Evolutionary conservation across 371 early-diverging fungal species (phyloP).

Genomic region (Syncephalastrum contaminatum): DNA sequence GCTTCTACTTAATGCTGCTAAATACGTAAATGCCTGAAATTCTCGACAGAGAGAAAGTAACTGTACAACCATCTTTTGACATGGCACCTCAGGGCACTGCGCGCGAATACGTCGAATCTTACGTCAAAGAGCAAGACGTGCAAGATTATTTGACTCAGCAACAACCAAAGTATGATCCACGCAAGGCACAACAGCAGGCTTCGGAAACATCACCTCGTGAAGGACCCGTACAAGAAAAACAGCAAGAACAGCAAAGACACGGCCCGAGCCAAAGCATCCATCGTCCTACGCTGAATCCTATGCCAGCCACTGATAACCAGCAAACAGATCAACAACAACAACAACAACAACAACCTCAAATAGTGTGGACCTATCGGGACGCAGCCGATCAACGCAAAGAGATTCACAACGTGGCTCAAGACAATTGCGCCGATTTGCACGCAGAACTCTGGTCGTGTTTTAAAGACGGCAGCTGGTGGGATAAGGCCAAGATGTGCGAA

Average conservation of each 20-base stretch:
- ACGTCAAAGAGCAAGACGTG: slow-evolving; percentile 27
- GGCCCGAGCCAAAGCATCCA: slow-evolving; percentile 14
- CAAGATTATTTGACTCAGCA: slow-evolving; percentile 30
- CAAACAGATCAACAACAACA: not conserved
- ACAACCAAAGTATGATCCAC: slow-evolving; percentile 44
- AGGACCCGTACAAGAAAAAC: slow-evolving; percentile 12
- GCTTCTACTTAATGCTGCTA: no score
- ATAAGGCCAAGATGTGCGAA: slow-evolving; percentile 63
- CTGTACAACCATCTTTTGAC: not conserved
- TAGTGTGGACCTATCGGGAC: slow-evolving; percentile 29
- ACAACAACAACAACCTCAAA: slow-evolving; percentile 13
- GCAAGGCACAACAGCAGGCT: slow-evolving; percentile 19
- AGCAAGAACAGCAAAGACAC: slow-evolving; percentile 20
- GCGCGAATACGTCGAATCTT: slow-evolving; percentile 44
- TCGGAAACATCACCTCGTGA: slow-evolving; percentile 6
- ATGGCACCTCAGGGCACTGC: slow-evolving; percentile 28
- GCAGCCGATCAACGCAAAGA: slow-evolving; percentile 47
- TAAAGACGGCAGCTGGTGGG: slow-evolving; percentile 63
- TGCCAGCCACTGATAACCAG: slow-evolving; percentile 1
- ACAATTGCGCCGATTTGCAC: slow-evolving; percentile 58
- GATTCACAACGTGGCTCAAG: slow-evolving; percentile 49
- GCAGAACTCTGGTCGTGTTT: slow-evolving; percentile 51
- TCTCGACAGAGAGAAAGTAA: no score
- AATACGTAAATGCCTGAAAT: no score
- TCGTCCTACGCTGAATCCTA: slow-evolving; percentile 16